These are phyloP conservation scores for Colletotrichum gloeosporioides DNA, from an alignment of 2,329 filamentous ascomycete genomes.

Conservation along the genomic window DNA sequence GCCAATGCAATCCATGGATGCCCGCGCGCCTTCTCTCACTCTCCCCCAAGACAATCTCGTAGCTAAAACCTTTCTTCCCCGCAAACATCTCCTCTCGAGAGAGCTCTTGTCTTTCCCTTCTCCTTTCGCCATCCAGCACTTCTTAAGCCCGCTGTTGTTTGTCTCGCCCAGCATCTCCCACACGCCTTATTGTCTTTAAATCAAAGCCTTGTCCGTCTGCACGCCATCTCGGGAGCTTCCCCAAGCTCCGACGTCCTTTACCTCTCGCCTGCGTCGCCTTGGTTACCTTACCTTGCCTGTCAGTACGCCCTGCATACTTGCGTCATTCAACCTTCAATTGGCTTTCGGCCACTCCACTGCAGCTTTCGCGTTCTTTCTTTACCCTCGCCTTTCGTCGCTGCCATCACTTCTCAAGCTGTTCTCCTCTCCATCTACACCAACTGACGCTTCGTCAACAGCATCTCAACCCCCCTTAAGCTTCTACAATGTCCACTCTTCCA, in stretches of 20 bases:
- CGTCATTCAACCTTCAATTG: slow-evolving; percentile 15
- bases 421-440: not conserved
- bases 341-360: not conserved
- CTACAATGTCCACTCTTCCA: slow-evolving; percentile 8
- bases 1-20: not conserved
- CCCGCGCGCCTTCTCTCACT: not conserved
- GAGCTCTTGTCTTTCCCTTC: not conserved
- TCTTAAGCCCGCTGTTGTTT: not conserved
- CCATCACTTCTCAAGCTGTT: not conserved
- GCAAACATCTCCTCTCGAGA: slow-evolving; percentile 9
- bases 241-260: slow-evolving; percentile 6
- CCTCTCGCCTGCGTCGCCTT: slow-evolving; percentile 13
- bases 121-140: not conserved
- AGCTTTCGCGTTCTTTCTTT: not conserved
- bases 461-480: not conserved
- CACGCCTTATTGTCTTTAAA: slow-evolving; percentile 12
- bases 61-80: slow-evolving; percentile 23
- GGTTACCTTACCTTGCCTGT: slow-evolving; percentile 4
- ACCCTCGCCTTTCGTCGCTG: not conserved
- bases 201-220: slow-evolving; percentile 14
- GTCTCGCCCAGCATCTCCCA: slow-evolving; percentile 1
- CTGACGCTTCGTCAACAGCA: not conserved
- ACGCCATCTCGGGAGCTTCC: slow-evolving; percentile 13
- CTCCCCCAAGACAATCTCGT: slow-evolving; percentile 2
- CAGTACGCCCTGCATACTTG: slow-evolving; percentile 12